Percentiles rank a stretch among this genome's conserved stretches.
Conservation (phyloP, 2,329 filamentous ascomycete genomes). For the Akanthomyces uredinophilus region DNA sequence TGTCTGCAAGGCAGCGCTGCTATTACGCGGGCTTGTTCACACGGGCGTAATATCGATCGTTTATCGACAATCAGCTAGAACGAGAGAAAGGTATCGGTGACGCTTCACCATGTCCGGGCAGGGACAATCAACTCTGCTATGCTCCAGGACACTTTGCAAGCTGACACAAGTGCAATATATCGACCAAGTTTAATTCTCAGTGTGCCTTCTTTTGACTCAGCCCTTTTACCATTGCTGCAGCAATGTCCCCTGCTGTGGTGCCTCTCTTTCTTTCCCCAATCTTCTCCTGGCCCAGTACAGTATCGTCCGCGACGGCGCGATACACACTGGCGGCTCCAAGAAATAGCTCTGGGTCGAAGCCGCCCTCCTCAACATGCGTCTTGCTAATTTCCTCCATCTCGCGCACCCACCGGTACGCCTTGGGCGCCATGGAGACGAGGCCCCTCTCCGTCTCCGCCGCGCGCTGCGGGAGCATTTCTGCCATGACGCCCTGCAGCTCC, state of each 20-base stretch:
- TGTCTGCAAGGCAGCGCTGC: too few relatives aligned
- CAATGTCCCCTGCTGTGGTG: slow-evolving; percentile 53
- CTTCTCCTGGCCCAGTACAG: slow-evolving; percentile 54
- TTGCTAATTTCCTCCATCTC: slow-evolving; percentile 73
- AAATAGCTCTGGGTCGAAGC: slow-evolving; percentile 54
- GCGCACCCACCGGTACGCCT: slow-evolving; percentile 71
- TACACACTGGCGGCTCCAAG: slow-evolving; percentile 57
- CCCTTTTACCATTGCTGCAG: slow-evolving; percentile 42
- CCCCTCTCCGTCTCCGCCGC: slow-evolving; percentile 43
- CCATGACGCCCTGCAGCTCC: slow-evolving; percentile 53
- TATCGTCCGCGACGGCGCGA: slow-evolving; percentile 54
- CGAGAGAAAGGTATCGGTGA: too few relatives aligned
- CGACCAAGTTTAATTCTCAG: neutral
- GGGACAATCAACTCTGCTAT: too few relatives aligned
- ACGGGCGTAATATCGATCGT: too few relatives aligned
- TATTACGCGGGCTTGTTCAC: too few relatives aligned
- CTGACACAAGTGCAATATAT: too few relatives aligned
- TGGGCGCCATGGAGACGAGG: slow-evolving; percentile 60
- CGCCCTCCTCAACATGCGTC: slow-evolving; percentile 60
- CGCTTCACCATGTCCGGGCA: too few relatives aligned
- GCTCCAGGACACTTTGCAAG: too few relatives aligned
- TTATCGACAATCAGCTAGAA: too few relatives aligned
- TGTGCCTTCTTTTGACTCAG: slow-evolving; percentile 38
- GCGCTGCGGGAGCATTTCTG: slow-evolving; percentile 41
- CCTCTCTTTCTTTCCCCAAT: slow-evolving; percentile 52